Evolutionary conservation across 768 basidiomycete species (phyloP), one percentile per base, ranked within the genome.

Genomic region (Phlegmacium glaucopus): DNA sequence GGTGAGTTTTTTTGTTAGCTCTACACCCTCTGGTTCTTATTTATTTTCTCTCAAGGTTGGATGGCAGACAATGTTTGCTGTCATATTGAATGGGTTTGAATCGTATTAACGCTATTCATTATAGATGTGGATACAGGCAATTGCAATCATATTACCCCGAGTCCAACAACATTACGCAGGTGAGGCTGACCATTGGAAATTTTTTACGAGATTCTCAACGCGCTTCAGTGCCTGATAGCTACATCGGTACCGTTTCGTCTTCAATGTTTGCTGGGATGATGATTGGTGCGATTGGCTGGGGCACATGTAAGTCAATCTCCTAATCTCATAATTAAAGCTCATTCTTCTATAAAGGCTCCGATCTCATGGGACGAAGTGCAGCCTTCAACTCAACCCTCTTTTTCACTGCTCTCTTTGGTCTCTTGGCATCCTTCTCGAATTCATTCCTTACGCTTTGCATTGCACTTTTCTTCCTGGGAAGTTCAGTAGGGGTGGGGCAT

Each of bases 191-290:
- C 27, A 17, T 22, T n/a, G 18, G 38, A 34, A 39, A 18, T 6
- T 26, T 13, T 36, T n/a, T 6, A 22, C 29, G 40, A 6, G 25
- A 39, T 16, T 48, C 54, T 41, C 22, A 22, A 22, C 22, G 22
- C 22, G 39, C 28, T 17, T n/a, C 4, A 85, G 87, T 90, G 6
- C 78, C 82, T 26, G 86, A 93, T 61, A 75, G 72, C 39, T 81
- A 80, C 53, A 89, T 94, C 41, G 95, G 94, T 17, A 63, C 77
- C 1, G 68, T 97, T 11, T 94, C 93, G 0, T 90, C 92, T 4
- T 83, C 87, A 4, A 93, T 91, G 79, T 94, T 94, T 60, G 83
- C 78, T 9, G 91, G 95, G n/a, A 98, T 98, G 95, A 96, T 97
- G 93, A 61, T 96, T 42, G 91, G 94, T 1, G 88, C 90, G 1